A percentile compares a stretch with the other conserved stretches of the same genome.
phyloP scores from a whole-genome alignment of 805 yeast species.

The Ogataea ramenticola region DNA sequence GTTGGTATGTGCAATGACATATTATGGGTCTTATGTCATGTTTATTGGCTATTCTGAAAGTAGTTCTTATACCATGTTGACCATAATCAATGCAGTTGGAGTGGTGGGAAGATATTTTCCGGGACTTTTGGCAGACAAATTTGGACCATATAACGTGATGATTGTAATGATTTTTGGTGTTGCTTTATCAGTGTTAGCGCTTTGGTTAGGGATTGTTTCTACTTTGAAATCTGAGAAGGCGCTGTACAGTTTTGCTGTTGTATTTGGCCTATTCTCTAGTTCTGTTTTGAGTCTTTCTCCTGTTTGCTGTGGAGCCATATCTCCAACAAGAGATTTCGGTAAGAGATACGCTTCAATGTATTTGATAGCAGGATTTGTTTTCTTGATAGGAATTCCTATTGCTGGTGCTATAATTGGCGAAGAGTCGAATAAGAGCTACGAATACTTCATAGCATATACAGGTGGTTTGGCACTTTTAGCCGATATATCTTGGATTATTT shows the following conservation, averaged over 20 bases:
- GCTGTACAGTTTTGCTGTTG: constrained; percentile 41
- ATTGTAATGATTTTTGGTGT: constrained; percentile 37
- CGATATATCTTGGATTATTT: constrained; percentile 31
- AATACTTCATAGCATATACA: constrained; percentile 29
- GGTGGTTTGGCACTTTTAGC: constrained; percentile 31
- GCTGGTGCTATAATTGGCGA: constrained; percentile 30
- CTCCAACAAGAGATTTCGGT: constrained; percentile 27
- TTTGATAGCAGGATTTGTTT: constrained; percentile 24
- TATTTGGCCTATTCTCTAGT: constrained; percentile 49
- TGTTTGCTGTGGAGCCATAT: constrained; percentile 52
- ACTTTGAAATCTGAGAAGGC: constrained; percentile 25
- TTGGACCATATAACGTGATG: constrained; percentile 55
- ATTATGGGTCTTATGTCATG: constrained; percentile 37
- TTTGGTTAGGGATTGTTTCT: constrained; percentile 57
- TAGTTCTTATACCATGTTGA: constrained; percentile 34
- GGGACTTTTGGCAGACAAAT: constrained; percentile 44
- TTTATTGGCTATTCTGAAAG: constrained; percentile 34
- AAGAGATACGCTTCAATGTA: constrained; percentile 20
- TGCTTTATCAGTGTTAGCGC: constrained; percentile 35
- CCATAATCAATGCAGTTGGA: constrained; percentile 41
- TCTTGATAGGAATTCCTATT: constrained; percentile 21
- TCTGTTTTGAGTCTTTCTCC: constrained; percentile 53
- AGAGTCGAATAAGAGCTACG: constrained; percentile 26
- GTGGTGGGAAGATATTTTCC: constrained; percentile 49
- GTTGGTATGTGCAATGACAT: constrained; percentile 33